Base-by-base conservation (phyloP, 2,329 filamentous ascomycete species). In the Stromatinia cepivora region DNA sequence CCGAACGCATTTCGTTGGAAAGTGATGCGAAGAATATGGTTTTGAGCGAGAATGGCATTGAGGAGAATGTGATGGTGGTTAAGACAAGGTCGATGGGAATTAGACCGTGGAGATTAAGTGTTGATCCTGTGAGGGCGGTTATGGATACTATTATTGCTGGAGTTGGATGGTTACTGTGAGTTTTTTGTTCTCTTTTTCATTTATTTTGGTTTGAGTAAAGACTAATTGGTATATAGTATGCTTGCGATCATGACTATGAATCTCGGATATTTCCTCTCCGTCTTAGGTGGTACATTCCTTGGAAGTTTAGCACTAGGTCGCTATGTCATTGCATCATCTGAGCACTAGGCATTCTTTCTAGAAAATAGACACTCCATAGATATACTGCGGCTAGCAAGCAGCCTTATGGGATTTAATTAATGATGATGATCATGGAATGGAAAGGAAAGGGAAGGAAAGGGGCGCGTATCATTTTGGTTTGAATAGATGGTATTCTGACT, bases 221-320 rank as follows among this genome's bases (percentile, higher is more conserved):
- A 52, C 61, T 63, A 52, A 63, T 39, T 20, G 5, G 4, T 28
- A 15, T 64, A 25, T 75, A 97, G 93, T 70, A 97, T 97, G 93
- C 82, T 97, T 81, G 92, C 91, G 20, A 91, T 96, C 77, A 97
- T 95, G 92, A 94, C 92, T 1, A 88, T 92, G 82, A 95, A 95
- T 75, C 86, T 94, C 22, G 92, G 92, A 17, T 95, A 95, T 78
- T 94, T 94, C 79, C 80, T 93, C 67, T 93, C 91, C 0, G 85
- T 94, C n/a, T 84, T 96, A 15, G 90, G 84, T 6, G 90, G 90
- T 20, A 86, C 91, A 1, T 97, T 98, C 77, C 78, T 96, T n/a
- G 94, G 94, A 34, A 95, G 95, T 78, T 81, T 98, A 10, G 72
- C 72, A 20, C 64, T 79, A n/a, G 77, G 78, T 36, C 72, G 77